Base-by-base conservation (phyloP, 495 filamentous ascomycete species). In the Paragyromitra xinjiangensis region DNA sequence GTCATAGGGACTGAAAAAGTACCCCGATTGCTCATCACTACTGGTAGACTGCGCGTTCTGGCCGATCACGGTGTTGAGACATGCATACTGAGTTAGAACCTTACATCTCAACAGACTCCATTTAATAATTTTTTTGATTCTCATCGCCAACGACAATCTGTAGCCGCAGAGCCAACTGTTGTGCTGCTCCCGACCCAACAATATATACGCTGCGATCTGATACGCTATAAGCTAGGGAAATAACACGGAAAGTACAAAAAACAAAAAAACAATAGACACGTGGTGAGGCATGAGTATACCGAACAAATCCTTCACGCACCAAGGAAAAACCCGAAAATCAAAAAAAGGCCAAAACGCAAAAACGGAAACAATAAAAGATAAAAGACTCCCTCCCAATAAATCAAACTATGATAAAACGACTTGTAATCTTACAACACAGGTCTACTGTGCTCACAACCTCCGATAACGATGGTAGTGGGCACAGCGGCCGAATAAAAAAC, bases 271-370 rank as follows among this genome's bases (percentile, higher is more conserved):
- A 61, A 61, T 56, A 64, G 37, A 64, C 55, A 63, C 26, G 63
- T 59, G 19, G 61, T 6, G 40, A 59, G 45, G 50, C 61, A 73
- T 63, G 40, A 26, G 29, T 53, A 71, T 63, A 63, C 61, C 14
- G 37, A 50, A 22, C n/a, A 39, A 48, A 22, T 48, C 69, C 40
- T 48, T 9, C 29, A 26, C 19, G 39, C 16, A 19, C 9, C 39
- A 19, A 64, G 29, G 3, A 29, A 71, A 65, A 56, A 37, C 64
- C 22, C 16, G 9, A 65, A 65, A 26, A 62, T 45, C 39, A 63
- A 44, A 50, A 48, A 48, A 64, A 71, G 9, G 26, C 19, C 19
- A 55, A 53, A 40, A 0, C 50, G 19, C 11, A 14, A 24, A 24
- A 66, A 53, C 12, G 51, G 42, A 61, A 48, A 48, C 50, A 19